Conservation (phyloP, 805 yeast genomes). For the Yamadazyma olivae region DNA sequence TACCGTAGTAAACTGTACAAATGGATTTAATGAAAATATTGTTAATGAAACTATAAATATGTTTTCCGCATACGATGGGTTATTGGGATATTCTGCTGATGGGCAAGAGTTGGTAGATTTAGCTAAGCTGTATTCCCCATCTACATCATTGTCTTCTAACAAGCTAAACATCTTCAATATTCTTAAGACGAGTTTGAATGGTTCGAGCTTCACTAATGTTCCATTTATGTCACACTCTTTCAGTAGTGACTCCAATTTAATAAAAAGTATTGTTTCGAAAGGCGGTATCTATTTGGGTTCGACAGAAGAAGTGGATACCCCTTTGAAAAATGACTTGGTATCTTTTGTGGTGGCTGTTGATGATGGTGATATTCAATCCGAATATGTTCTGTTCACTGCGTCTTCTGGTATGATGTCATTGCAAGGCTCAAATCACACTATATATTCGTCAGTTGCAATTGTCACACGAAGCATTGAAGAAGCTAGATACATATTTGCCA, state of each 20-base stretch:
- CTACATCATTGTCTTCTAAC: neutral
- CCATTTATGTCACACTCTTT: neutral
- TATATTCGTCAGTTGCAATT: conserved; percentile 4
- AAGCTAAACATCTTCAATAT: neutral
- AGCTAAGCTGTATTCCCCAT: too few relatives aligned
- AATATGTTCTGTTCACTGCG: neutral
- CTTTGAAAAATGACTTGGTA: neutral
- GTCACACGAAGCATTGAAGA: neutral
- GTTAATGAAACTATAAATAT: conserved; percentile 7
- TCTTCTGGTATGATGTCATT: conserved; percentile 8
- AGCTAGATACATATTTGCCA: conserved; percentile 2
- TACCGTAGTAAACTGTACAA: conserved; percentile 8
- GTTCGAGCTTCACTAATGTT: neutral
- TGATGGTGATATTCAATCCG: conserved; percentile 1
- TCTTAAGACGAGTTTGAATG: neutral
- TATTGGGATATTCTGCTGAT: conserved; percentile 25
- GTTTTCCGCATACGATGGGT: conserved; percentile 11
- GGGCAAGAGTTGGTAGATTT: conserved; percentile 5
- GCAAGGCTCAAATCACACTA: conserved; percentile 1
- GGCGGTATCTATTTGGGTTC: conserved; percentile 1
- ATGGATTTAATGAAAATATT: conserved; percentile 7
- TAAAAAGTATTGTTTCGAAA: neutral
- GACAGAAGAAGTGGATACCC: neutral
- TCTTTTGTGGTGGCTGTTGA: conserved; percentile 4
- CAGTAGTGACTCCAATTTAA: neutral